phyloP scores from a whole-genome alignment of 345 rosid species.

The Moricandia arvensis region DNA sequence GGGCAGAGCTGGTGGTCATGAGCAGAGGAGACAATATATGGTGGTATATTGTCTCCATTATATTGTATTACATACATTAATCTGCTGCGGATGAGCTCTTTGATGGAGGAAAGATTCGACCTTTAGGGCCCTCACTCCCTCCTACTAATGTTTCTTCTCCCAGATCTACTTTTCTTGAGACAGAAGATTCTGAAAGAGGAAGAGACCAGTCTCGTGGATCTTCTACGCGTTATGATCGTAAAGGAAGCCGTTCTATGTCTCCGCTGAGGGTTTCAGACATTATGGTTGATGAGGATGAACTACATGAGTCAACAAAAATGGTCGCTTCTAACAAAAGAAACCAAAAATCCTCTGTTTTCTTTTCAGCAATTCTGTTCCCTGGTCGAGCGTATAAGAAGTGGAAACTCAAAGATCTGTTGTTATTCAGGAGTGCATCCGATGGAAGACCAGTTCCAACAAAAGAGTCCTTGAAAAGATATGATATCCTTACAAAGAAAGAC shows the following conservation, averaged over 20 bases:
- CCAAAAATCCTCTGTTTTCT: conserved; percentile 45
- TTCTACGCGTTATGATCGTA: conserved; percentile 40
- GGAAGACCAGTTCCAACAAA: conserved; percentile 62
- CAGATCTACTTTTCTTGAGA: conserved; percentile 19
- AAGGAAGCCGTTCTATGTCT: conserved; percentile 78
- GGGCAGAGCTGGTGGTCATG: too few relatives aligned
- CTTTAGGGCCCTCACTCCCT: conserved; percentile 53
- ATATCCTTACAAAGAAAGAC: conserved; percentile 49
- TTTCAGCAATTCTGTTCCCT: conserved; percentile 69
- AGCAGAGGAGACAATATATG: too few relatives aligned
- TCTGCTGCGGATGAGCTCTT: conserved; percentile 91
- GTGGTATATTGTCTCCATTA: too few relatives aligned
- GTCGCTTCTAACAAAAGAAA: conserved; percentile 35
- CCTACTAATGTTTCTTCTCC: conserved; percentile 27
- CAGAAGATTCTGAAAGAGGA: conserved; percentile 40
- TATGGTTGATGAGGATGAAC: conserved; percentile 47
- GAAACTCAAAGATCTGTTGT: conserved; percentile 73
- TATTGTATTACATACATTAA: too few relatives aligned
- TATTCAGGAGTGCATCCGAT: conserved; percentile 94
- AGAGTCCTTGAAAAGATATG: conserved; percentile 50
- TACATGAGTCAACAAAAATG: conserved; percentile 25
- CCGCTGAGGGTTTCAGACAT: conserved; percentile 69
- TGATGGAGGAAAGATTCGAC: conserved; percentile 85
- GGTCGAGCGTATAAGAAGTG: conserved; percentile 59
- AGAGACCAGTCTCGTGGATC: conserved; percentile 34